Base-by-base conservation (phyloP, 345 rosid species). In the Bruguiera gymnorhiza region DNA sequence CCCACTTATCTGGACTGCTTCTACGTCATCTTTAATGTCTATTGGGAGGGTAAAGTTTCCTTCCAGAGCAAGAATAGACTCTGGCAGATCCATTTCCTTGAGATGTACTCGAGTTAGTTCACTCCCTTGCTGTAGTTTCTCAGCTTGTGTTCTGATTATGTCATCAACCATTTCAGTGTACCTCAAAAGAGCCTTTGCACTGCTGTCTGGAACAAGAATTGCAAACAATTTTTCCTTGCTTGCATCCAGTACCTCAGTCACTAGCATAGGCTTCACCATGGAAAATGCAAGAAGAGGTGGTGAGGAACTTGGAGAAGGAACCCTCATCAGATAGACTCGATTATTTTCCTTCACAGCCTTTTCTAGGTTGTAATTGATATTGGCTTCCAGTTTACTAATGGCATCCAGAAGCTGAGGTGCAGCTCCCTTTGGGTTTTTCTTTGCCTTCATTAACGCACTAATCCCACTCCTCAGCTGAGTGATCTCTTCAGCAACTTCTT, bases 81-180 rank as follows among this genome's bases (percentile, higher is more conserved):
- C 99, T n/a, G 99, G 99, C 60, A 95, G 84, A 76, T 92, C 98
- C 99, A 95, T 95, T 84, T 95, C 98, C 83, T 83, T 88, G 63
- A 95, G 96, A 84, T 91, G 90, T 68, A 95, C 97, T 62, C 98
- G 82, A 75, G 99, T 74, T 29, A 95, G 83, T 73, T 95, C 98
- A 64, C 99, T 95, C 66, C 91, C 98, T 83, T 92, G 94, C 82
- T 95, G 99, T 80, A 95, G 80, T 79, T 86, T 90, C 85, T 95
- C 99, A 58, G 99, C 98, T 78, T 90, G 96, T 63, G 86, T 85
- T 75, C 99, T 87, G 76, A 92, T 95, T 31, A 92, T 81, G 71
- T 95, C 92, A 73, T 95, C 99, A 39, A 92, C 92, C 98, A 95
- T 95, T 82, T 95, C 98, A 69, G 98, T 92, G 76, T 95, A 95